Evolutionary conservation across 176 grass and related monocot genomes (phyloP), one percentile per base, ranked within the genome.

Genomic region (Phyllostachys edulis): DNA sequence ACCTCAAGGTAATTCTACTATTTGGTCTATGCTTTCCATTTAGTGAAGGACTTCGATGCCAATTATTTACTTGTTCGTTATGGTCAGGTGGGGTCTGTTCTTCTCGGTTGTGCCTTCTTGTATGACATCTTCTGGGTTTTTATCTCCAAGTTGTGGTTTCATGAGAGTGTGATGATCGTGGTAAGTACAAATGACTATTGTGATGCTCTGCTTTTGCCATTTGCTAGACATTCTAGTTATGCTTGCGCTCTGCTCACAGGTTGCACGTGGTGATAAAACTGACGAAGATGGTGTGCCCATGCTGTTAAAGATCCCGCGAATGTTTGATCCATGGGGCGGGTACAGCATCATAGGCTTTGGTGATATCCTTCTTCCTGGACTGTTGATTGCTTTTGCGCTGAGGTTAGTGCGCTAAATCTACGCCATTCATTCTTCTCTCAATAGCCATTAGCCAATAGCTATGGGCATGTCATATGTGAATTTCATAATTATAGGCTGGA

Each of bases 111-210:
- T 63, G 91, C 96, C 41, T 99, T 99, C 87, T 81, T 99, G 79
- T 99, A 99, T 79, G 93, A 99, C 73, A 96, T 99, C 68, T 99
- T 99, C 69, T 99, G 96, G 96, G 96, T 99, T 80, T 99, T 99
- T 50, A 69, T 95, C 76, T 99, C 96, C 59, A 96, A 99, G 85
- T 85, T 90, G 76, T 94, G 71, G 89, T 99, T 99, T 85, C 93
- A 96, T 89, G 93, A 99, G 89, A 94, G 96, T 81, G 96, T 99
- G 59, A 96, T 99, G 96, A 99, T 99, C 87, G 93, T 96, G 82
- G 96, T 98, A 92, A 51, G 93, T 89, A 77, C 70, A 39, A 38
- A 77, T 76, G 60, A 50, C 9, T 9, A 62, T 36, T 52, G 7
- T 52, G 32, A 13, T 67, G 56, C 73, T 85, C 12, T 73, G 20